Percentiles rank a stretch among this genome's conserved stretches.
Conservation (phyloP, 768 basidiomycete species). For the Trametes elegans region DNA sequence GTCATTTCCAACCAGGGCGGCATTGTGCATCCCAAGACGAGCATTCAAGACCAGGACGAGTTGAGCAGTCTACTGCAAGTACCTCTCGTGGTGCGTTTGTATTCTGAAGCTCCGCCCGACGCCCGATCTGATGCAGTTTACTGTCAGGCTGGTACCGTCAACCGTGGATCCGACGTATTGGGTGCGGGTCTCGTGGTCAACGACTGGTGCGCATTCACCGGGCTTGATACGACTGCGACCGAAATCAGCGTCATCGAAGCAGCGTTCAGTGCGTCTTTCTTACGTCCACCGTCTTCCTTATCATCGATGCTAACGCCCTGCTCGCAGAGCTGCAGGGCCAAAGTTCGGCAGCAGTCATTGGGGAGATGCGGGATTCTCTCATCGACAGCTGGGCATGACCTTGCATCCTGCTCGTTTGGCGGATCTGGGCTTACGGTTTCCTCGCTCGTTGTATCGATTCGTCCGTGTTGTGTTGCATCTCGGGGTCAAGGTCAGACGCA, state of each 20-base stretch:
- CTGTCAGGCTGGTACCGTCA: slow-evolving; percentile 90
- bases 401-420: not conserved
- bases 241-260: slow-evolving; percentile 99
- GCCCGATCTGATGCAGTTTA: not conserved
- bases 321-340: slow-evolving; percentile 54
- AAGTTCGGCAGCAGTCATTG: slow-evolving; percentile 51
- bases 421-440: not conserved
- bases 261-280: slow-evolving; percentile 76
- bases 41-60: slow-evolving; percentile 96
- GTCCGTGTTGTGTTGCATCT: slow-evolving; percentile 9
- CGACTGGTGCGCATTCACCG: slow-evolving; percentile 99
- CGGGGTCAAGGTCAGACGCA: slow-evolving; percentile 13
- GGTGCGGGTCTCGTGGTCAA: slow-evolving; percentile 98
- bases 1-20: slow-evolving; percentile 96
- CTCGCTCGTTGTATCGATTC: slow-evolving; percentile 11
- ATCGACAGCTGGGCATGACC: slow-evolving; percentile 83
- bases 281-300: slow-evolving; percentile 7
- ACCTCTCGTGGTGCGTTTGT: slow-evolving; percentile 79
- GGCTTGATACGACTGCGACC: slow-evolving; percentile 98
- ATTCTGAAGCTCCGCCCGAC: not conserved
- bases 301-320: slow-evolving; percentile 2
- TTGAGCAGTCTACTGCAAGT: slow-evolving; percentile 91
- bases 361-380: slow-evolving; percentile 58
- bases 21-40: slow-evolving; percentile 96
- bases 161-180: slow-evolving; percentile 96